Evolutionary conservation across 2,329 filamentous ascomycete species (phyloP), one percentile per base, ranked within the genome.

Genomic region (Pseudocercospora musae): DNA sequence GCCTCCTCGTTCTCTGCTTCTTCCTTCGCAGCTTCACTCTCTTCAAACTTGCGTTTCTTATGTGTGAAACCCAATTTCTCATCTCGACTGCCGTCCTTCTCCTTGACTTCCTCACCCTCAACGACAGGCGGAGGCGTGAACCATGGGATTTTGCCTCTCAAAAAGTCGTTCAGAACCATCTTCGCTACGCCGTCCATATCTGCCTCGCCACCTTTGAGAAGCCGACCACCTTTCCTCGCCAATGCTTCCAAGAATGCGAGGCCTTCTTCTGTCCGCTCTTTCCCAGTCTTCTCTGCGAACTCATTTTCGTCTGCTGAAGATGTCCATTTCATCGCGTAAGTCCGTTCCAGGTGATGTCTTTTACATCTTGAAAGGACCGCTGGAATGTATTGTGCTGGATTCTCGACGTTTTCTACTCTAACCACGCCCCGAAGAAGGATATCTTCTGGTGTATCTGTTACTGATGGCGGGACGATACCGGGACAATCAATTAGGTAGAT

Each of bases 401-500:
- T 90, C 69, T 97, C 90, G 0, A 99, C 94, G 73, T 96, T 97
- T 77, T 99, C 95, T 1, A 98, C 91, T 69, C 95, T 86, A 10
- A 96, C 92, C 7, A 96, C 93, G 68, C 95, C 95, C 67, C 94
- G 87, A 9, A 99, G 83, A 3, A 99, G 83, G 59, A 99, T 89
- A 68, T 97, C 93, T 71, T 93, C 87, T 27, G 93, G 90, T 0
- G 89, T 90, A 72, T 97, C 94, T 59, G 87, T 86, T 65, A 87
- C 87, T 67, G 90, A 95, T 0, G 95, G 94, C 3, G 95, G 95
- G 0, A 98, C 95, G 44, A 99, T 92, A 77, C 95, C 95, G 42
- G 95, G 95, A 72, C 94, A 98, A 72, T 99, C 95, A 70, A 99
- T 98, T 59, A 99, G 85, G 77, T 94, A 93, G 57, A 96, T 96